phyloP scores from a whole-genome alignment of 2,329 filamentous ascomycete species.

The Monilinia laxa region DNA sequence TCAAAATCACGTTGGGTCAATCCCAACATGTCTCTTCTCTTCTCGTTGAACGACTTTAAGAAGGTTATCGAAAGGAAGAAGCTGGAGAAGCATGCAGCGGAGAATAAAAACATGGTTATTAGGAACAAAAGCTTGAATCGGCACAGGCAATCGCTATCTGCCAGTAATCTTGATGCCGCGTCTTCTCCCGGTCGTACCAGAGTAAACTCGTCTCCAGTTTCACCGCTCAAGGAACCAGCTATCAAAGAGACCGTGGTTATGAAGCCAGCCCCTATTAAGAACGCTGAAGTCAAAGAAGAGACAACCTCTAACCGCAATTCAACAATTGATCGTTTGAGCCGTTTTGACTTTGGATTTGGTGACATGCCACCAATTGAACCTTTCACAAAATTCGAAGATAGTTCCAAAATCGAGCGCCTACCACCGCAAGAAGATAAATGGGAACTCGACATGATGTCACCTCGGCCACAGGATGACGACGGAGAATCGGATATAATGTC shows the following conservation, averaged over 20 bases:
- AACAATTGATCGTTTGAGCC: conserved; percentile 30
- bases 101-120: conserved; percentile 24
- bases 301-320: conserved; percentile 26
- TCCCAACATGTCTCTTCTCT: conserved; percentile 89
- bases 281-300: conserved; percentile 24
- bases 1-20: conserved; percentile 83
- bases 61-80: conserved; percentile 59
- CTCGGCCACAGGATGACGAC: conserved; percentile 27
- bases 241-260: conserved; percentile 20
- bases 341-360: conserved; percentile 38
- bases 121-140: conserved; percentile 56
- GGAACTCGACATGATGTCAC: conserved; percentile 14
- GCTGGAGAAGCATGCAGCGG: conserved; percentile 40
- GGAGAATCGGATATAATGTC: conserved; percentile 38
- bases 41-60: conserved; percentile 81
- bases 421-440: conserved; percentile 12
- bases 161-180: conserved; percentile 49
- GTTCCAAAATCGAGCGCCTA: conserved; percentile 4
- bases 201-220: conserved; percentile 54
- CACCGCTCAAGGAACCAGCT: conserved; percentile 29
- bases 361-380: conserved; percentile 20
- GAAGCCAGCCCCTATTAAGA: conserved; percentile 9
- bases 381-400: conserved; percentile 10
- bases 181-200: conserved; percentile 50
- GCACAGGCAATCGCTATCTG: conserved; percentile 60